phyloP scores from a whole-genome alignment of 345 rosid species.

The Eucalyptus decipiens region DNA sequence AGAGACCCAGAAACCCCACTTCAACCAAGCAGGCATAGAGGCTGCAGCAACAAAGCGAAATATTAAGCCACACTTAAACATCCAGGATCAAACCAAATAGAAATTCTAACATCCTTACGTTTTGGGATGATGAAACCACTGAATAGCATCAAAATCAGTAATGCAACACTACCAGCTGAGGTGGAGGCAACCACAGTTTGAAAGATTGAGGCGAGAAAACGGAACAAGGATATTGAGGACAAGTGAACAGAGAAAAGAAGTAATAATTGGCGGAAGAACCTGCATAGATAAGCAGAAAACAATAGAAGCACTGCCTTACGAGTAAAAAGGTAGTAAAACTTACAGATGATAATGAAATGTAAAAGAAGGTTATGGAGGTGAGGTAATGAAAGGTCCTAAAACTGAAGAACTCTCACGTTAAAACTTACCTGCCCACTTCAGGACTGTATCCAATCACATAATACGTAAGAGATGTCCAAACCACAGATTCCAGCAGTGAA shows the following conservation, averaged over 20 bases:
- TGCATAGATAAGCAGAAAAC: not conserved
- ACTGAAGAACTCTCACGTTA: not conserved
- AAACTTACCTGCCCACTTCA: slow-evolving; percentile 44
- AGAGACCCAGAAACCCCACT: slow-evolving; percentile 71
- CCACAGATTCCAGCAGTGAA: slow-evolving; percentile 32
- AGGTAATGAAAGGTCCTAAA: not conserved
- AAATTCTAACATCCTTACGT: slow-evolving; percentile 16
- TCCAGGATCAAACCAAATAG: not conserved
- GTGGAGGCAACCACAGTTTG: slow-evolving; percentile 37
- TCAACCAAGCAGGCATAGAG: slow-evolving; percentile 62
- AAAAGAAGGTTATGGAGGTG: not conserved
- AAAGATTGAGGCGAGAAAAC: slow-evolving; percentile 46
- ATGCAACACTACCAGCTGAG: slow-evolving; percentile 33
- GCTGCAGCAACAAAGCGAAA: slow-evolving; percentile 25
- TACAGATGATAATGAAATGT: not conserved
- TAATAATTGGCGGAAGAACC: slow-evolving; percentile 62
- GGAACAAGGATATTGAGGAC: slow-evolving; percentile 61
- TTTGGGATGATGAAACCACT: slow-evolving; percentile 54
- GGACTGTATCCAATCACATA: slow-evolving; percentile 76
- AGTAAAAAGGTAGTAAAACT: not conserved
- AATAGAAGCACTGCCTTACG: not conserved
- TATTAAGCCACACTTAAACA: not conserved
- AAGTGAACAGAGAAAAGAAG: slow-evolving; percentile 48
- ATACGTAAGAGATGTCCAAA: slow-evolving; percentile 67
- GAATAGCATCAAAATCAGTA: slow-evolving; percentile 28